Evolutionary conservation across 1,284 basidiomycete genomes (phyloP), one percentile per base, ranked within the genome.

Genomic region (Cutaneotrichosporon dermatis): DNA sequence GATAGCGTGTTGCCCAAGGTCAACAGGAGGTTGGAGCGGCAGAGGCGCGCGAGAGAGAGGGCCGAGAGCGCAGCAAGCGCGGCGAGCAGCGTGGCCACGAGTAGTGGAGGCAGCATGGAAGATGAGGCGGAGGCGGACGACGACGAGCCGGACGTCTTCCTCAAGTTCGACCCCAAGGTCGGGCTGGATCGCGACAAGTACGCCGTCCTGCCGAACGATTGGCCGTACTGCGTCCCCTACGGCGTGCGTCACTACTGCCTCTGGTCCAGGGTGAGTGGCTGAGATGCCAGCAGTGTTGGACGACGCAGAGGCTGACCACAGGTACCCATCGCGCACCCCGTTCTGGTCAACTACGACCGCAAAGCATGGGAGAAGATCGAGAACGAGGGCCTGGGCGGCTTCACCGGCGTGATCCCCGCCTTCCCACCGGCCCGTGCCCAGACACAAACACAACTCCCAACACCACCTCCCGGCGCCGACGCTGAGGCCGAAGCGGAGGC

Each of bases 181-280:
- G 67, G 67, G 4, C 56, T 76, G 6, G 74, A 76, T 49, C n/a
- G 25, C 8, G 63, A 65, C 2, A 69, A 71, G 54, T 76, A 72
- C 52, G 74, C 72, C 3, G 68, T 77, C 3, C 57, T 78, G 15
- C 67, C 69, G 3, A 78, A 78, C 54, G 76, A 78, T 62, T 78
- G 76, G 76, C 76, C 76, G 35, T 78, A 78, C 61, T 72, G 69
- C 56, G 58, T 73, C 4, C 76, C 76, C 0, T 69, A 73, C 41
- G 76, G 74, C 4, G 74, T 75, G 7, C 61, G 70, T 50, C 76
- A 78, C 58, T 73, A 67, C 63, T 71, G 71, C 48, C 68, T 78
- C 8, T 78, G 76, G 76, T 74, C 68, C 34, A 67, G 67, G 57
- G 76, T 78, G 55, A 59, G 74, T 64, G n/a, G n/a, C n/a, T n/a